These are phyloP conservation scores for Polychytrium aggregatum DNA, from an alignment of 192 early-diverging fungal species.

Conservation along the genomic window DNA sequence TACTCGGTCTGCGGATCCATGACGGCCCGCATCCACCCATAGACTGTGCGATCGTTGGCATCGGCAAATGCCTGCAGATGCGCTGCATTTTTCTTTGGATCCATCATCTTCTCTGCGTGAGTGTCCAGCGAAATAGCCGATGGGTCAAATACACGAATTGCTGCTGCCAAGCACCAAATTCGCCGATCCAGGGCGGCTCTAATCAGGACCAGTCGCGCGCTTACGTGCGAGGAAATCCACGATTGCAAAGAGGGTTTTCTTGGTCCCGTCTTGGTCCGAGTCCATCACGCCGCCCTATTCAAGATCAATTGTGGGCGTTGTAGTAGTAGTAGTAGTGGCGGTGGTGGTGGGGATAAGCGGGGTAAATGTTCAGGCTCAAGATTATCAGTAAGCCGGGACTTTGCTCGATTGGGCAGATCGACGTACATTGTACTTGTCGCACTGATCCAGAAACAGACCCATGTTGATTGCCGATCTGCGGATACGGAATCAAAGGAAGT, in stretches of 20 bases:
- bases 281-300: constrained; percentile 22
- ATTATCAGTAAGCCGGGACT: too few species aligned
- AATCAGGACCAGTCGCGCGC: too few species aligned
- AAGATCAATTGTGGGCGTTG: neutral
- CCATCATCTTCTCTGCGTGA: constrained; percentile 43
- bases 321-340: neutral
- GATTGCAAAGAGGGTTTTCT: constrained; percentile 37
- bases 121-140: too few species aligned
- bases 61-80: constrained; percentile 60
- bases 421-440: constrained; percentile 50
- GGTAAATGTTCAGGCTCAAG: too few species aligned
- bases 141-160: too few species aligned
- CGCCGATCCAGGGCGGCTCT: too few species aligned
- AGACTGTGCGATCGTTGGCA: constrained; percentile 53
- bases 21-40: constrained; percentile 52
- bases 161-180: too few species aligned
- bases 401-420: too few species aligned
- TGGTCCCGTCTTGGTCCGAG: constrained; percentile 24
- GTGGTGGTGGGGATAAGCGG: too few species aligned
- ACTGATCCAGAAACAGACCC: constrained; percentile 43
- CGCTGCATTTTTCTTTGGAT: constrained; percentile 47
- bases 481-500: too few species aligned
- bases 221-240: too few species aligned
- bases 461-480: constrained; percentile 49
- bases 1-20: constrained; percentile 62